Conservation (phyloP, 257 asterid species). For the Marsdenia floribunda region DNA sequence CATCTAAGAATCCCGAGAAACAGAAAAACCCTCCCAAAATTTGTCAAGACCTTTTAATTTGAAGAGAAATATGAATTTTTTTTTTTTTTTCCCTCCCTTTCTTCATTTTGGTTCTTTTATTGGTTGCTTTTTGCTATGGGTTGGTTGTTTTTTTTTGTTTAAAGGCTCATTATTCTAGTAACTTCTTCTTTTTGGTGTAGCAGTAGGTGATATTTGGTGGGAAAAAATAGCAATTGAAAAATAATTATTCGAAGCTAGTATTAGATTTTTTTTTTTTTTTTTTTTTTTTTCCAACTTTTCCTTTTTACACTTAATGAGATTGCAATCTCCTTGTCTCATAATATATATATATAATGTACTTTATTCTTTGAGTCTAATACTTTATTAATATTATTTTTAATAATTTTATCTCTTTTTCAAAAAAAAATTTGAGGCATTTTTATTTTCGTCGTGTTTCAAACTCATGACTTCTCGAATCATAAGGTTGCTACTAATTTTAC, state of each 20-base stretch:
- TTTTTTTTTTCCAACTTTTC: too few species aligned
- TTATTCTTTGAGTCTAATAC: neutral
- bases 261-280: neutral
- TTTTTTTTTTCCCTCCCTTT: neutral
- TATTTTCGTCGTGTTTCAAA: too few species aligned
- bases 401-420: too few species aligned
- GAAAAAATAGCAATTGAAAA: neutral
- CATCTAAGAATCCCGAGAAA: conserved; percentile 26
- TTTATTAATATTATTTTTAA: too few species aligned
- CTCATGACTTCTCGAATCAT: too few species aligned
- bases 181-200: neutral
- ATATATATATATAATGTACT: conserved; percentile 12
- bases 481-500: too few species aligned
- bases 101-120: neutral
- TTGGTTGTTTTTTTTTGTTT: conserved; percentile 12
- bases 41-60: conserved; percentile 34
- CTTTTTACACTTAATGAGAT: neutral
- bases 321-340: conserved; percentile 14
- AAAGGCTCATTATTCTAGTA: neutral
- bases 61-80: conserved; percentile 9
- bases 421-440: too few species aligned
- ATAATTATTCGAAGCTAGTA: neutral
- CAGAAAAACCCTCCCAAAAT: conserved; percentile 24
- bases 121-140: neutral
- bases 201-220: neutral